phyloP scores from a whole-genome alignment of 2,329 filamentous ascomycete genomes.

The Cladosporium austrohemisphaericum region DNA sequence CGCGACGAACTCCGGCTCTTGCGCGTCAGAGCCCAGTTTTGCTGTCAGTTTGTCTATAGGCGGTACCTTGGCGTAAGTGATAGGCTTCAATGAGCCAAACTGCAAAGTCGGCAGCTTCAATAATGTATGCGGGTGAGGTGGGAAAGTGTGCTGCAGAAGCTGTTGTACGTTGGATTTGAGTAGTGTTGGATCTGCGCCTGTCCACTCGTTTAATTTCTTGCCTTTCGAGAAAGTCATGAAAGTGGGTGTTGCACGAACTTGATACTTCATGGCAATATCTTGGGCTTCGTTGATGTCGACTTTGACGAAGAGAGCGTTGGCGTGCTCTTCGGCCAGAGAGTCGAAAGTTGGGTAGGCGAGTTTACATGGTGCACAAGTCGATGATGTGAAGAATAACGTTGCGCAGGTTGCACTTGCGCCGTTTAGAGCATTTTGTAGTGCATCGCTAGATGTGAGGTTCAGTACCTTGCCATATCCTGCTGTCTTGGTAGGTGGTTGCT shows the following conservation, averaged over 20 bases:
- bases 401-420: slow-evolving; percentile 65
- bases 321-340: slow-evolving; percentile 68
- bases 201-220: slow-evolving; percentile 73
- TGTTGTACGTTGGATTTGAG: slow-evolving; percentile 70
- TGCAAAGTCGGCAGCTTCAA: slow-evolving; percentile 69
- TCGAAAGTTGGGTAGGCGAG: slow-evolving; percentile 78
- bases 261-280: slow-evolving; percentile 61
- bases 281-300: slow-evolving; percentile 67
- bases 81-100: slow-evolving; percentile 60
- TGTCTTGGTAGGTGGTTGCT: neutral
- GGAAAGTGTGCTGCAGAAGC: slow-evolving; percentile 70
- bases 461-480: slow-evolving; percentile 51
- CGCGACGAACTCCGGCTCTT: slow-evolving; percentile 57
- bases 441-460: slow-evolving; percentile 55
- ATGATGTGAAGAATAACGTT: slow-evolving; percentile 87
- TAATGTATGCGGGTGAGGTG: slow-evolving; percentile 69
- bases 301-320: slow-evolving; percentile 71
- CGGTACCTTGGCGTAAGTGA: slow-evolving; percentile 73
- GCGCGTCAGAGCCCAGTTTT: slow-evolving; percentile 67
- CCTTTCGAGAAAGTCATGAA: slow-evolving; percentile 82
- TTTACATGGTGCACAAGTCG: slow-evolving; percentile 82
- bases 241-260: slow-evolving; percentile 75
- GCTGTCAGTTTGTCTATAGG: slow-evolving; percentile 75
- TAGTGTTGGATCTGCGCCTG: slow-evolving; percentile 65
- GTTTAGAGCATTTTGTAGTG: slow-evolving; percentile 59